Base-by-base conservation (phyloP, 2,329 filamentous ascomycete genomes). In the Phyllosticta citrichinensis region DNA sequence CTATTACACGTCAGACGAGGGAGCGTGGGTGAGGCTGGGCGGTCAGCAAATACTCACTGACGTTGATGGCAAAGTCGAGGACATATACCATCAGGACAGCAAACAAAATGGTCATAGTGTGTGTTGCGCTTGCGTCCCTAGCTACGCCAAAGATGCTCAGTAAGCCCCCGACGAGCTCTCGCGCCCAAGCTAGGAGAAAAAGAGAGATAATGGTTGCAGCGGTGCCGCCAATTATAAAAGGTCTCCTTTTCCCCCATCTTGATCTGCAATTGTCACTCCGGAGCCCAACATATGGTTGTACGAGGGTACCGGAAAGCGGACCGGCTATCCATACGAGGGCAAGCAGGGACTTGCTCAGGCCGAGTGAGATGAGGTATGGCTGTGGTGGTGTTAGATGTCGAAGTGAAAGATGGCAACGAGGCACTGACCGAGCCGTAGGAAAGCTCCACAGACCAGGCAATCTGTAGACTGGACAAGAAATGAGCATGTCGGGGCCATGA, bases 391-490 rank as follows among this genome's bases (percentile, higher is more conserved):
- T 58, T 27, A 63, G 60, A 22, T 25, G 47, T 30, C 27, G 59
- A 65, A 30, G 19, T 10, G 47, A n/a, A 24, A 11, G 59, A 20
- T 24, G 24, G 35, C 54, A 52, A 53, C n/a, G 25, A n/a, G 17
- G 35, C 19, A 75, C 80, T 69, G 72, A 83, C 81, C 58, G 93
- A 96, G 67, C 92, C 92, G 77, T 96, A 93, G 59, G 91, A 96
- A 52, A 96, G 80, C 74, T 97, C 93, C 52, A 96, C 91, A 1
- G 92, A 92, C 93, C 93, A 97, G 27, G 93, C 91, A 66, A 97
- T 88, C 76, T 97, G 93, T 64, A 97, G 79, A 24, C 90, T 81
- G 65, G n/a, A 60, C 51, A n/a, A 19, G 12, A 20, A 47, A 3
- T 56, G 14, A 60, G 58, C 54, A 55, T 52, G 6, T 24, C 33